Percentiles rank a stretch among this genome's conserved stretches.
Evolutionary conservation across 352 stramenopile species (phyloP).

Genomic region (Phytophthora brassicae): DNA sequence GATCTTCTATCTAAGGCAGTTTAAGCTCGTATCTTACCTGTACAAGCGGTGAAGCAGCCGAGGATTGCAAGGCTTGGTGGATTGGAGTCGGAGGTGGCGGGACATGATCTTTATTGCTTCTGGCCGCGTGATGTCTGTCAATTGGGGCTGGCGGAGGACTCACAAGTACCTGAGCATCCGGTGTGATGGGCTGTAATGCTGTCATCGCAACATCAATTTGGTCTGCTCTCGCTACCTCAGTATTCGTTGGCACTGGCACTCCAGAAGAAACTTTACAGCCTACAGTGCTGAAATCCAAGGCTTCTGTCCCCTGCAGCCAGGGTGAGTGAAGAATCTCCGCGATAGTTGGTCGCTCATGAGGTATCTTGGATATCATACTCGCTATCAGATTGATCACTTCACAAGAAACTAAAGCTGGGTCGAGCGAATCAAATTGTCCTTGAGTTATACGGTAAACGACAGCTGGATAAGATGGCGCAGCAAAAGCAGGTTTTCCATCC

Average conservation of each 20-base stretch:
- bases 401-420: slow-evolving; percentile 8
- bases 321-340: slow-evolving; percentile 16
- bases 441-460: slow-evolving; percentile 52
- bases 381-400: slow-evolving; percentile 24
- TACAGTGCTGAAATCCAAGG: neutral
- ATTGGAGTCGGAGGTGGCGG: slow-evolving; percentile 3
- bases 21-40: slow-evolving; percentile 2
- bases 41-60: slow-evolving; percentile 9
- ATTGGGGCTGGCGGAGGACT: neutral
- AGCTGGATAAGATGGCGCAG: slow-evolving; percentile 42
- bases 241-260: neutral
- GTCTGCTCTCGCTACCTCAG: neutral
- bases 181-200: neutral
- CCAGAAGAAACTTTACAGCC: too few relatives aligned
- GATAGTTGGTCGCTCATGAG: slow-evolving; percentile 15
- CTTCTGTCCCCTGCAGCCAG: slow-evolving; percentile 3
- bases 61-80: neutral
- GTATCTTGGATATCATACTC: slow-evolving; percentile 32
- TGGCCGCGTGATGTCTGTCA: neutral
- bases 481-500: slow-evolving; percentile 59
- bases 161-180: neutral
- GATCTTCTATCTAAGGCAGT: neutral
- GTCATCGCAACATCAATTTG: neutral
- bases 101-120: neutral
- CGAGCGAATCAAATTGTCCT: slow-evolving; percentile 34